Conservation (phyloP, 2,329 filamentous ascomycete genomes). For the Fusarium coicis region DNA sequence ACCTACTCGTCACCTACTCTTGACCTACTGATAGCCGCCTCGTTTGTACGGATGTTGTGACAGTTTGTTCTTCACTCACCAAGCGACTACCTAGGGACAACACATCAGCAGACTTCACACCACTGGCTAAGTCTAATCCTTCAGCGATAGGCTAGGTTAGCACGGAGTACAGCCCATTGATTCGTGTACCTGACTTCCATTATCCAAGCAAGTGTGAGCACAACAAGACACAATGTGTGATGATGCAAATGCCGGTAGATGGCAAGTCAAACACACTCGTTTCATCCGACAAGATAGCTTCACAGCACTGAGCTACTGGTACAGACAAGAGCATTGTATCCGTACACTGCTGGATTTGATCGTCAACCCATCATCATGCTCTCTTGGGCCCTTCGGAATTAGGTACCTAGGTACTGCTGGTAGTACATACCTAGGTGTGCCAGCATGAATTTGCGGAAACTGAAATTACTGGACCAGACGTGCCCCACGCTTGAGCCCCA, state of each 20-base stretch:
- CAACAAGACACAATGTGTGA: neutral
- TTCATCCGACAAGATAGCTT: neutral
- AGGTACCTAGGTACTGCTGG: neutral
- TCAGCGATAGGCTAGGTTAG: neutral
- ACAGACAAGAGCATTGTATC: slow-evolving; percentile 6
- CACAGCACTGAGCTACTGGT: neutral
- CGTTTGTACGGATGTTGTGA: neutral
- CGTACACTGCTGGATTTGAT: neutral
- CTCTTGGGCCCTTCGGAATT: slow-evolving; percentile 19
- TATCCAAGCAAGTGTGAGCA: neutral
- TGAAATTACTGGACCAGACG: slow-evolving; percentile 41
- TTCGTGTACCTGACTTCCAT: neutral
- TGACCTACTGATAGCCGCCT: neutral
- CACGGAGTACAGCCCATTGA: neutral
- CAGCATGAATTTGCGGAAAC: slow-evolving; percentile 13
- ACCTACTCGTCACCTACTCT: neutral
- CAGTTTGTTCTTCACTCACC: neutral
- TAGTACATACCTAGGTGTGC: neutral
- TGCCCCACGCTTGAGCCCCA: slow-evolving; percentile 41
- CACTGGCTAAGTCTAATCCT: neutral
- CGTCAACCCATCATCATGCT: slow-evolving; percentile 12
- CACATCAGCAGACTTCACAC: slow-evolving; percentile 1
- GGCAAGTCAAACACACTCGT: neutral
- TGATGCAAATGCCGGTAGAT: neutral
- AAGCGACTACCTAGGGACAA: neutral